phyloP scores from a whole-genome alignment of 1,139 yeast species.

The Yarrowia galli region DNA sequence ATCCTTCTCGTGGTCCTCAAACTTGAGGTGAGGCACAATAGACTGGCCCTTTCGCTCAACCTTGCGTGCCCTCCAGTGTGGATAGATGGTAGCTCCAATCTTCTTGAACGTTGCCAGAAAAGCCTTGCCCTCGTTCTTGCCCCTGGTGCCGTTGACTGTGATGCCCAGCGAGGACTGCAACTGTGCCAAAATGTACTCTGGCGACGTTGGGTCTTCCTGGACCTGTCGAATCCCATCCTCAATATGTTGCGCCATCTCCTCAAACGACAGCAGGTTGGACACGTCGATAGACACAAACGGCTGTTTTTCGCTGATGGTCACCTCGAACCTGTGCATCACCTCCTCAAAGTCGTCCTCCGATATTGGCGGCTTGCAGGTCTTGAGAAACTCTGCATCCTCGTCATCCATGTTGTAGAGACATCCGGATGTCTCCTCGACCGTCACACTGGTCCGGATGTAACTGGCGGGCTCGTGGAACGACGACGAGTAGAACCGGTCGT shows the following conservation, averaged over 20 bases:
- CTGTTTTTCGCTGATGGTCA: constrained; percentile 76
- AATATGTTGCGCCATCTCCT: constrained; percentile 61
- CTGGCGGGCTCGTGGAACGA: constrained; percentile 74
- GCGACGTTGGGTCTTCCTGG: constrained; percentile 50
- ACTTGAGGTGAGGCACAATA: constrained; percentile 76
- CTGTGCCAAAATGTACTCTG: constrained; percentile 48
- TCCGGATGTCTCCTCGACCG: constrained; percentile 93
- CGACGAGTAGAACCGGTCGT: constrained; percentile 71
- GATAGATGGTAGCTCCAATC: constrained; percentile 74
- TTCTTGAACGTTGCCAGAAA: constrained; percentile 62
- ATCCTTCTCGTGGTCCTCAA: constrained; percentile 88
- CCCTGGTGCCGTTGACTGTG: constrained; percentile 40
- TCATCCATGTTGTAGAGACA: constrained; percentile 92
- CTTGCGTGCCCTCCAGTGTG: constrained; percentile 82
- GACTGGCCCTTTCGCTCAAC: constrained; percentile 72
- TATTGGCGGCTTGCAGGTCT: constrained; percentile 49
- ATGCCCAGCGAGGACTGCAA: constrained; percentile 41
- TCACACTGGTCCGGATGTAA: constrained; percentile 88
- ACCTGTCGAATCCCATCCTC: constrained; percentile 43
- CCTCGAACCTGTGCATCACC: constrained; percentile 76
- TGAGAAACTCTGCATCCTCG: constrained; percentile 73
- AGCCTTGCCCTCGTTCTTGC: constrained; percentile 53
- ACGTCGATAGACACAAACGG: constrained; percentile 91
- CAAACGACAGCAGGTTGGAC: constrained; percentile 69
- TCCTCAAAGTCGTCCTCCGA: constrained; percentile 87